Base-by-base conservation (phyloP, 179 eudicot genomes). In the Pouteria campechiana region DNA sequence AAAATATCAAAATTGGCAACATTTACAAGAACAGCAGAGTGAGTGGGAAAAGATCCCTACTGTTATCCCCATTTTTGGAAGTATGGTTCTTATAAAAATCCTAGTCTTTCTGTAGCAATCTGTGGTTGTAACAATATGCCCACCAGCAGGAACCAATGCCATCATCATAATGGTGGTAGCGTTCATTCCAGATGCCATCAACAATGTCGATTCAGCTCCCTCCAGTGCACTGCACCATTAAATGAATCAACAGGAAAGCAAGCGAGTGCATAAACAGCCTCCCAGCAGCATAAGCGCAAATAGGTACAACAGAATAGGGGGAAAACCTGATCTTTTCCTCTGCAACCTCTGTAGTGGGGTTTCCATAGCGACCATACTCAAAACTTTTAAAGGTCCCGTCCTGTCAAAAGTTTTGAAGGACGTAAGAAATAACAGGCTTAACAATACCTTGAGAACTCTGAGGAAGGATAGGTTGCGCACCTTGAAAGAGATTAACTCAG, bases 111-210 rank as follows among this genome's bases (percentile, higher is more conserved):
- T 69, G 38, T 90, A 81, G 60, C 98, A 90, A 54, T 90, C 98
- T 25, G 95, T 81, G 42, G 96, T 90, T 7, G 96, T 86, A 30
- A 90, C 80, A 47, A 90, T 63, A 63, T 86, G 98, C 27, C 98
- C 96, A 57, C 94, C 96, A 48, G 95, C 87, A 33, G 98, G 98
- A 45, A 90, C 80, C 74, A 90, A 65, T 35, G 98, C 94, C 78
- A 86, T 27, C 68, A 90, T 42, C 84, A 90, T 63, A 58, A 79
- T 79, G 43, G 78, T 82, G 58, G 90, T 90, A 16, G 94, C 98
- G 60, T 82, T 81, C 98, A 90, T 90, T 60, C 98, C 98, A 38
- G 98, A 90, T 41, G 98, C 90, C 72, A 75, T 17, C 44, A 90
- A 32, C 48, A 90, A 27, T 23, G 98, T 90, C 43, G 98, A 81